Evolutionary conservation across 208 protist species (phyloP).

Genomic region (Leishmania mexicana): DNA sequence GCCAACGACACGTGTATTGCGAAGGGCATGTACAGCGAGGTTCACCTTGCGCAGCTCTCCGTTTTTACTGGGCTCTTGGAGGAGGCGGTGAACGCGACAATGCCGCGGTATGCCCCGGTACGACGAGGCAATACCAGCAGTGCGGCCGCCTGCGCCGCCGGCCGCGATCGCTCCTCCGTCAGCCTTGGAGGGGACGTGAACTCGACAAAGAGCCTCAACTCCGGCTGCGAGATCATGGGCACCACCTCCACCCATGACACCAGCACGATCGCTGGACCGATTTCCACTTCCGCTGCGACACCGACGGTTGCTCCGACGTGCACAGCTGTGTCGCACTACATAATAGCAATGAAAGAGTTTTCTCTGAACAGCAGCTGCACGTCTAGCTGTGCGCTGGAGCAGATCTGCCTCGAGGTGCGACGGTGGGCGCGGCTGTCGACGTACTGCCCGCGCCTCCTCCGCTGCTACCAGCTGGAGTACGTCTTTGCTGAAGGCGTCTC

Average conservation of each 20-base stretch:
- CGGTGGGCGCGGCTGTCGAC: slow-evolving; percentile 48
- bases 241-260: too few species aligned
- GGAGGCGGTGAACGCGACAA: slow-evolving; percentile 5
- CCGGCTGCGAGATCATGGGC: neutral
- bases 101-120: slow-evolving; percentile 13
- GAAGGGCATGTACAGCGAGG: slow-evolving; percentile 49
- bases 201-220: neutral
- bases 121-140: neutral
- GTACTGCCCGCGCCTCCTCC: slow-evolving; percentile 51
- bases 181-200: neutral
- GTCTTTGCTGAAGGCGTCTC: slow-evolving; percentile 30
- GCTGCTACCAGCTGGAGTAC: slow-evolving; percentile 61
- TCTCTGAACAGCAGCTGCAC: slow-evolving; percentile 29
- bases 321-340: slow-evolving; percentile 31
- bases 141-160: neutral
- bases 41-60: slow-evolving; percentile 60
- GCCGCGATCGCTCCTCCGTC: slow-evolving; percentile 8
- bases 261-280: neutral
- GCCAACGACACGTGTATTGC: slow-evolving; percentile 33
- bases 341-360: slow-evolving; percentile 75
- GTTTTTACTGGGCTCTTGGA: slow-evolving; percentile 33
- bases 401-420: slow-evolving; percentile 45
- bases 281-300: neutral
- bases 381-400: slow-evolving; percentile 27
- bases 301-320: neutral